Evolutionary conservation across 495 filamentous ascomycete species (phyloP).

Genomic region (Coniosporium apollinis): DNA sequence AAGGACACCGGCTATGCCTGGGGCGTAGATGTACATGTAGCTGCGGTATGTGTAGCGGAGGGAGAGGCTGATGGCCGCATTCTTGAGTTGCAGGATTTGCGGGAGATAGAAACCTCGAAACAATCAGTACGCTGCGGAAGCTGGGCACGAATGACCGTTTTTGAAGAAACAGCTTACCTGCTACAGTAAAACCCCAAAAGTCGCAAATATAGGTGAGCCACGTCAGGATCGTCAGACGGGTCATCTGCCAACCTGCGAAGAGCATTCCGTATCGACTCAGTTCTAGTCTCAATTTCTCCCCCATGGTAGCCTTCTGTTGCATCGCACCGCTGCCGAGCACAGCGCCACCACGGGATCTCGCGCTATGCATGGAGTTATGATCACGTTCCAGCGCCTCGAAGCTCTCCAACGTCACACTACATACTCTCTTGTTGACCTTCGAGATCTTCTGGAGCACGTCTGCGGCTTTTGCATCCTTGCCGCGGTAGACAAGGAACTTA

Average conservation of each 20-base stretch:
- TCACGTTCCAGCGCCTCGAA: constrained; percentile 22
- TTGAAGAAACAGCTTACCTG: constrained; percentile 12
- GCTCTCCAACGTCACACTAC: constrained; percentile 17
- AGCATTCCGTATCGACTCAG: constrained; percentile 23
- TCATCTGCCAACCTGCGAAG: constrained; percentile 20
- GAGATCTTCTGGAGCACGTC: constrained; percentile 26
- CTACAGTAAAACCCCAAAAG: constrained; percentile 30
- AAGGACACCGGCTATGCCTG: constrained; percentile 27
- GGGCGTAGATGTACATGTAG: constrained; percentile 30
- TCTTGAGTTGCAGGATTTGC: constrained; percentile 25
- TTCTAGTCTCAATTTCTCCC: constrained; percentile 21
- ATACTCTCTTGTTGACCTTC: constrained; percentile 23
- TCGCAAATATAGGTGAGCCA: constrained; percentile 29
- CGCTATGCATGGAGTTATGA: constrained; percentile 8
- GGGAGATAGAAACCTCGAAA: constrained; percentile 26
- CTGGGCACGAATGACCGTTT: background rate
- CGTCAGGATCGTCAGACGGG: constrained; percentile 25
- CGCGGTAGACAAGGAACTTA: constrained; percentile 29
- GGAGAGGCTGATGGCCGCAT: constrained; percentile 18
- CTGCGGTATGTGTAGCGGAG: constrained; percentile 24
- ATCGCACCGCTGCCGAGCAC: constrained; percentile 15
- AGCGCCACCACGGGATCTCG: background rate
- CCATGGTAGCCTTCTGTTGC: constrained; percentile 13
- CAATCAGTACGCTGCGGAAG: background rate
- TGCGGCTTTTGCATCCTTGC: constrained; percentile 27